Conservation (phyloP, 306 rosid genomes). For the Alnus rubra region DNA sequence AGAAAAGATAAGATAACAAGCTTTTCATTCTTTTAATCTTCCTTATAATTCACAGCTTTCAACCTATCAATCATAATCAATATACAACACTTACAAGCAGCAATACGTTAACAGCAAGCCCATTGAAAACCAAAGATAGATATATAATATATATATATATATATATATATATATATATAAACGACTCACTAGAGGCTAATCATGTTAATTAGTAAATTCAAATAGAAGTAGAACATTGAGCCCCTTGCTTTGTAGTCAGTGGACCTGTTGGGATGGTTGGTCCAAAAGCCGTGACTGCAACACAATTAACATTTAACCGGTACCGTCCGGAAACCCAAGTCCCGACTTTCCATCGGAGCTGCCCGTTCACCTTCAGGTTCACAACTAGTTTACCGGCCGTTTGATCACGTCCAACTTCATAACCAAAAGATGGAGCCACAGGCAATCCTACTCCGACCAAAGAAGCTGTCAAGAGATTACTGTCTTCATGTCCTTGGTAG, state of each 20-base stretch:
- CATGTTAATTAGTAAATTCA: conserved; percentile 21
- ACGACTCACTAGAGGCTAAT: conserved; percentile 1
- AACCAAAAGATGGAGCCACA: conserved; percentile 75
- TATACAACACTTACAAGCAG: conserved; percentile 38
- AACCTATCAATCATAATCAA: conserved; percentile 27
- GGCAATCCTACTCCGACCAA: conserved; percentile 58
- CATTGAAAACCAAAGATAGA: conserved; percentile 28
- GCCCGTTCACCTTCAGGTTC: conserved; percentile 62
- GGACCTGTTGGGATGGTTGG: conserved; percentile 49
- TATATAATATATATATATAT: too few relatives aligned
- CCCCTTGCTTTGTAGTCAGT: conserved; percentile 51
- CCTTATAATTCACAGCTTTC: conserved; percentile 32
- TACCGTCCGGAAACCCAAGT: conserved; percentile 90
- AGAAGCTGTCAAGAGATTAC: conserved; percentile 65
- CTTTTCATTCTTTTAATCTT: conserved; percentile 31
- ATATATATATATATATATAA: too few relatives aligned
- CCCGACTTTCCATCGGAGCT: conserved; percentile 86
- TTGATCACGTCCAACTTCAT: conserved; percentile 74
- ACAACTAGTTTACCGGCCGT: conserved; percentile 57
- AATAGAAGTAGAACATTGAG: conserved; percentile 74
- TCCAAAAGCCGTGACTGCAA: conserved; percentile 66
- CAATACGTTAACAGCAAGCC: conserved; percentile 36
- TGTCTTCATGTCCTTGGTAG: conserved; percentile 68
- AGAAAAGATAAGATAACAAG: conserved; percentile 26
- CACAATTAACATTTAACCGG: conserved; percentile 69